Evolutionary conservation across 2,329 filamentous ascomycete genomes (phyloP), one percentile per base, ranked within the genome.

Genomic region (Seiridium unicorne): DNA sequence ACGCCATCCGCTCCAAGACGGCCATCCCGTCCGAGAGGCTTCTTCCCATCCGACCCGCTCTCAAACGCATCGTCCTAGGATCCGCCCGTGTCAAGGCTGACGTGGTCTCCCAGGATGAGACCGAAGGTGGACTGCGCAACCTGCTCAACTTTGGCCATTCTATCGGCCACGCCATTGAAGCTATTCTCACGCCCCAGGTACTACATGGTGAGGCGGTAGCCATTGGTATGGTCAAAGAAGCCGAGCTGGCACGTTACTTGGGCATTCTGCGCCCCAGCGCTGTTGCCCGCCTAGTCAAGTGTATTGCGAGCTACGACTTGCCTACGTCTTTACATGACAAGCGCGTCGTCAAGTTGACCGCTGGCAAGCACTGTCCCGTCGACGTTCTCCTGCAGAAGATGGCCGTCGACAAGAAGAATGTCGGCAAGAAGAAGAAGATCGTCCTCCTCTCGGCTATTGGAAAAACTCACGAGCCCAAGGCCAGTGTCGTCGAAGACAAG

Each of bases 341-440:
- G 73, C 87, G 88, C 36, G 89, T 99, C 48, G 84, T 89, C 48
- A 91, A 89, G 69, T 79, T 95, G 63, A 93, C 92, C 4, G 93
- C 92, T 1, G 91, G 90, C 57, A 97, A 96, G 76, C 83, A 86
- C 65, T 99, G 95, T 72, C 89, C 91, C 0, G 91, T 97, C 2
- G 91, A 97, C 67, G 84, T 90, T 42, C 77, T 99, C 56, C 83
- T 99, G 60, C 84, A 89, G 65, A 96, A 96, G 73, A 99, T 99
- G 95, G 93, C 90, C 0, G 90, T 99, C 7, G 95, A 99, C 77
- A 99, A 99, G 84, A 99, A 99, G 81, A 99, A 99, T 66, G 91
- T 96, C 49, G 95, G 95, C 2, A 86, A 86, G 61, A 93, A 94
- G 76, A 99, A 99, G 82, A 98, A 97, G 77, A 90, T 99, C 64